phyloP scores from a whole-genome alignment of 768 basidiomycete species.

The Pleurotus giganteus region DNA sequence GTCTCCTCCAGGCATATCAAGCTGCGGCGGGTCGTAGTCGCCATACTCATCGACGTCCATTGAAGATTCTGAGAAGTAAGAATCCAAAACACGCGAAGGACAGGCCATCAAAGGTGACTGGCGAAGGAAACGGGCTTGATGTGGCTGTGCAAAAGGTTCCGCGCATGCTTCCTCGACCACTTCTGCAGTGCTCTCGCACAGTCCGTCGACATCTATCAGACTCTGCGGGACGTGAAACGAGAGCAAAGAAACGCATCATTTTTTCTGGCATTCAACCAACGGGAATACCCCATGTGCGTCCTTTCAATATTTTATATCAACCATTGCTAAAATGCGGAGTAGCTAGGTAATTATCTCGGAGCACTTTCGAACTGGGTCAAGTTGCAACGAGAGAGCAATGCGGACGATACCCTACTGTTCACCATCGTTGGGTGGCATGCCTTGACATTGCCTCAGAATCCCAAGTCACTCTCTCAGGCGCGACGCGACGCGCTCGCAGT shows the following conservation, averaged over 20 bases:
- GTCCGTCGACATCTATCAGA: background rate
- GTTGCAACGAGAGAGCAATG: slow-evolving; percentile 60
- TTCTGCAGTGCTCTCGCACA: background rate
- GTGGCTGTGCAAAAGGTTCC: slow-evolving; percentile 31
- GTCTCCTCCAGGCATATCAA: slow-evolving; percentile 52
- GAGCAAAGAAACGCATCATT: slow-evolving; percentile 36
- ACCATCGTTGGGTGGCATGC: slow-evolving; percentile 95
- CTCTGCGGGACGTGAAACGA: no score
- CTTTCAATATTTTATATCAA: slow-evolving; percentile 12
- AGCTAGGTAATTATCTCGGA: slow-evolving; percentile 95
- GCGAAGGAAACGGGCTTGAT: background rate
- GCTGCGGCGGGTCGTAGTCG: slow-evolving; percentile 16
- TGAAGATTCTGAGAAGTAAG: slow-evolving; percentile 7
- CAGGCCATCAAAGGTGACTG: background rate
- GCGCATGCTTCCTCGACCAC: slow-evolving; percentile 14
- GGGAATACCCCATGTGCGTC: slow-evolving; percentile 79
- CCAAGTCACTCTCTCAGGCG: slow-evolving; percentile 55
- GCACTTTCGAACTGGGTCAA: slow-evolving; percentile 88
- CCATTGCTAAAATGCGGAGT: no score
- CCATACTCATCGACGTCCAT: slow-evolving; percentile 10
- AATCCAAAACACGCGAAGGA: background rate
- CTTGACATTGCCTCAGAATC: slow-evolving; percentile 88
- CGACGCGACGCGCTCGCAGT: slow-evolving; percentile 78
- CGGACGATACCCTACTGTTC: slow-evolving; percentile 69
- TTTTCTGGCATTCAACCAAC: slow-evolving; percentile 96